Conservation (phyloP, 1,284 basidiomycete species). For the Meira miltonrushii region DNA sequence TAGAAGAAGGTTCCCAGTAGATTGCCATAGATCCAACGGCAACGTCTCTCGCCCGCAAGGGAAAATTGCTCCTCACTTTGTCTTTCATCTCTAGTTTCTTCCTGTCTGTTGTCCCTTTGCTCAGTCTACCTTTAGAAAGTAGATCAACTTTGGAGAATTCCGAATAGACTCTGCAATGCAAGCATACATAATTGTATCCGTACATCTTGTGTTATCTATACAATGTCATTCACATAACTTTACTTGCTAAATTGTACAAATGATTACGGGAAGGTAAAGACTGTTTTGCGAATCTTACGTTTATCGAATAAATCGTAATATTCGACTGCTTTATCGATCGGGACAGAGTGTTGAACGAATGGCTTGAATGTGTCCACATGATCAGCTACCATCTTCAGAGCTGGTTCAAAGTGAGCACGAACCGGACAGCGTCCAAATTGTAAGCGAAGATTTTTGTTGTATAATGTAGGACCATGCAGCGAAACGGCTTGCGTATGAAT, state of each 20-base stretch:
- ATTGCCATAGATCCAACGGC: too few relatives aligned
- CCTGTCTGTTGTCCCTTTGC: too few relatives aligned
- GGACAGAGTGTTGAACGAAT: slow-evolving; percentile 44
- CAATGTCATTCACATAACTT: too few relatives aligned
- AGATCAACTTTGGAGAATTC: too few relatives aligned
- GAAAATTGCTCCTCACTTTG: too few relatives aligned
- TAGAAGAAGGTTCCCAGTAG: too few relatives aligned
- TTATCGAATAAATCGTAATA: slow-evolving; percentile 47
- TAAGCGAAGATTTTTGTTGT: slow-evolving; percentile 53
- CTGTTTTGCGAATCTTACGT: slow-evolving; percentile 21
- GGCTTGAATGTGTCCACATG: slow-evolving; percentile 37
- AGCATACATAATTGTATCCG: too few relatives aligned
- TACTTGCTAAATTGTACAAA: not conserved
- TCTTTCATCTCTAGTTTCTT: too few relatives aligned
- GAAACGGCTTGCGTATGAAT: slow-evolving; percentile 56
- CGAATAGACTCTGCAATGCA: too few relatives aligned
- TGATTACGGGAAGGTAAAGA: slow-evolving; percentile 11
- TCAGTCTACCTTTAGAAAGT: too few relatives aligned
- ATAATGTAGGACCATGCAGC: slow-evolving; percentile 59
- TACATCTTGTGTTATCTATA: too few relatives aligned
- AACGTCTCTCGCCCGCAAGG: too few relatives aligned
- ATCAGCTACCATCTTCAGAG: slow-evolving; percentile 37
- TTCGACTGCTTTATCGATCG: slow-evolving; percentile 39
- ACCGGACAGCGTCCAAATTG: slow-evolving; percentile 76
- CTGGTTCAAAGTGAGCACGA: slow-evolving; percentile 37